phyloP scores from a whole-genome alignment of 345 rosid species.

The Balakata baccata region DNA sequence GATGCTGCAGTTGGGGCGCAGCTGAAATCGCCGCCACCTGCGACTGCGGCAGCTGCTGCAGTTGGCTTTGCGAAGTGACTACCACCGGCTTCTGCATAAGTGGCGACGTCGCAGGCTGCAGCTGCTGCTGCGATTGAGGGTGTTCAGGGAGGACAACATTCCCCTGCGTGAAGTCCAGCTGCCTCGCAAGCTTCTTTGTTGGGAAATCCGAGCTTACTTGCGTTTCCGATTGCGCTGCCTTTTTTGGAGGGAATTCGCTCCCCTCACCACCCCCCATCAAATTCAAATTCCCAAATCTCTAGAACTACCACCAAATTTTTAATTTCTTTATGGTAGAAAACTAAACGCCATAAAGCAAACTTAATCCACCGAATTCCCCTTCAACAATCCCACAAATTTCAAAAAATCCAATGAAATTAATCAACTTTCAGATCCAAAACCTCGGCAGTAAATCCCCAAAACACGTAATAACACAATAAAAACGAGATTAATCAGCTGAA shows the following conservation, averaged over 20 bases:
- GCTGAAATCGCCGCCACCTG: conserved; percentile 20
- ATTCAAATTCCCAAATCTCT: conserved; percentile 21
- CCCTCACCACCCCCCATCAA: conserved; percentile 72
- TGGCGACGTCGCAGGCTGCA: conserved; percentile 9
- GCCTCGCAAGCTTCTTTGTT: conserved; percentile 76
- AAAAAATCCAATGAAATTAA: conserved; percentile 32
- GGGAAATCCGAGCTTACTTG: conserved; percentile 33
- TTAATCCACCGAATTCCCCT: conserved; percentile 9
- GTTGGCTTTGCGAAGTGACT: conserved; percentile 10
- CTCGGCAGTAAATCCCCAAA: conserved; percentile 13
- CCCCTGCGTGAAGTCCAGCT: conserved; percentile 81
- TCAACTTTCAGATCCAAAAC: conserved; percentile 46
- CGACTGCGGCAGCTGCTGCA: conserved; percentile 3
- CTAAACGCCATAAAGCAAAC: not conserved
- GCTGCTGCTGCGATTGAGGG: conserved; percentile 39
- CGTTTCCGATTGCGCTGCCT: conserved; percentile 39
- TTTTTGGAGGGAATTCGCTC: conserved; percentile 69
- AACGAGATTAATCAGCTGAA: conserved; percentile 39
- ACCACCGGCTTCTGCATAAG: conserved; percentile 14
- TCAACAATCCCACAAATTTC: conserved; percentile 22
- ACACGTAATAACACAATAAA: conserved; percentile 25
- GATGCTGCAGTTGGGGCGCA: conserved; percentile 31
- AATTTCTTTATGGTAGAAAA: conserved; percentile 7
- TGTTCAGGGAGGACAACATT: conserved; percentile 51
- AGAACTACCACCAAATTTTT: not conserved